These are phyloP conservation scores for Crassisporium funariophilum DNA, from an alignment of 768 basidiomycete genomes.

Conservation along the genomic window DNA sequence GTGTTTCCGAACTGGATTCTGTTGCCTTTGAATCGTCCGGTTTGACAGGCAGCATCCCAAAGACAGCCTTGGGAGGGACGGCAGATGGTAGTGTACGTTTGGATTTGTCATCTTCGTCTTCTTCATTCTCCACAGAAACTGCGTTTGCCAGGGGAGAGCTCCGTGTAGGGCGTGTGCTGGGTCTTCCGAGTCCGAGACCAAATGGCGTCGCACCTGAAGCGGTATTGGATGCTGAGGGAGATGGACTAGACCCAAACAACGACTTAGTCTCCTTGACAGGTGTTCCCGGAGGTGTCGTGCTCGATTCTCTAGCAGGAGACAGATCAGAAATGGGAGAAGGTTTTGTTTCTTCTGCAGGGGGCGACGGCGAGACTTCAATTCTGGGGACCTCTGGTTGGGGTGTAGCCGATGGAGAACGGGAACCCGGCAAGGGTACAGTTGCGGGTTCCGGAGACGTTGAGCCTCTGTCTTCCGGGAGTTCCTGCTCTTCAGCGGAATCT, in stretches of 20 bases:
- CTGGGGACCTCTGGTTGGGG: constrained; percentile 55
- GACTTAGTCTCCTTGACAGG: constrained; percentile 46
- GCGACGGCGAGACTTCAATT: constrained; percentile 39
- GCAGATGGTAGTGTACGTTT: constrained; percentile 20
- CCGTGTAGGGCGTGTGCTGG: constrained; percentile 66
- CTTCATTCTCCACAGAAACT: constrained; percentile 47
- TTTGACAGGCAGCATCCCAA: constrained; percentile 35
- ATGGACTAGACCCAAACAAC: constrained; percentile 37
- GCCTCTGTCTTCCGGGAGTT: constrained; percentile 18
- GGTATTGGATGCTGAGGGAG: constrained; percentile 31
- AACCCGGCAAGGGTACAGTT: constrained; percentile 39
- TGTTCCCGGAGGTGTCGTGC: constrained; percentile 69
- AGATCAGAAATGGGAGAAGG: constrained; percentile 22
- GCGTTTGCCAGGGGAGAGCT: constrained; percentile 75
- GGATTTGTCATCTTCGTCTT: constrained; percentile 36
- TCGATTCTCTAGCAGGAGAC: constrained; percentile 41
- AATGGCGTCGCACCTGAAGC: constrained; percentile 40
- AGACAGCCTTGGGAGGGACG: constrained; percentile 41
- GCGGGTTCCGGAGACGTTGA: constrained; percentile 32
- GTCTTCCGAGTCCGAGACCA: constrained; percentile 53
- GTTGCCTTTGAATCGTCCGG: constrained; percentile 21
- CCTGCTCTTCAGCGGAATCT: constrained; percentile 19
- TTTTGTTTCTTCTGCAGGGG: constrained; percentile 27
- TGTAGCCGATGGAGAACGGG: constrained; percentile 59
- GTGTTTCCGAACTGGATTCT: constrained; percentile 11